Evolutionary conservation across 2,329 filamentous ascomycete species (phyloP), one percentile per base, ranked within the genome.

Genomic region (Penicillium griseofulvum): DNA sequence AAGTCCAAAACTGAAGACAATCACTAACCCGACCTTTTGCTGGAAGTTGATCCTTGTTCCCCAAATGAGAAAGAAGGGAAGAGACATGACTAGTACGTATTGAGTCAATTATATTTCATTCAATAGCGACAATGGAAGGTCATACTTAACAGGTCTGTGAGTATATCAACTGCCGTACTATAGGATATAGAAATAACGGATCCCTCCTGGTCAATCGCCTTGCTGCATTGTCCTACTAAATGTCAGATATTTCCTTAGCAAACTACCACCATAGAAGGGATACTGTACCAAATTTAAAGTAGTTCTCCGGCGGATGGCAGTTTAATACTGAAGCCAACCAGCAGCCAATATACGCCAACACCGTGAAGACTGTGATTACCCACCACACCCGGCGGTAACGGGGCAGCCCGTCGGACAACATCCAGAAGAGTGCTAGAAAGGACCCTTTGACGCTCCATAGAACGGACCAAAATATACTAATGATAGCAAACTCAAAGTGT

Each of bases 31-130:
- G 14, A 67, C n/a, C 19, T 71, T 70, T 43, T 70, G 68, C 31
- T 54, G 57, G n/a, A 39, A 5, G 39, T 59, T 65, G 33, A 71
- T 64, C 22, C 53, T 61, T 4, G 69, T 59, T 11, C 63, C 64
- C 47, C 62, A 63, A 24, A 71, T 62, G 12, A 72, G 60, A 5
- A 59, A 51, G 5, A 71, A 52, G 1, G 67, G 67, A 19, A 72
- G 62, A 5, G 55, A 54, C 67, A 70, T 72, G 29, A 72, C 68
- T 70, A 26, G 11, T 24, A 22, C 19, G 11, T 12, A 9, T 16
- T 16, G 17, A 8, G 17, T 39, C 5, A 39, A 14, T 39, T 24
- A 24, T 16, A 22, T 24, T 24, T 4, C 16, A 5, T 24, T 24
- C 0, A 16, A 16, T 14, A 14, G 3, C 3, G 4, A n/a, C 6